Percentiles rank a stretch among this genome's conserved stretches.
phyloP scores from a whole-genome alignment of 345 rosid genomes.

The Dovyalis caffra region DNA sequence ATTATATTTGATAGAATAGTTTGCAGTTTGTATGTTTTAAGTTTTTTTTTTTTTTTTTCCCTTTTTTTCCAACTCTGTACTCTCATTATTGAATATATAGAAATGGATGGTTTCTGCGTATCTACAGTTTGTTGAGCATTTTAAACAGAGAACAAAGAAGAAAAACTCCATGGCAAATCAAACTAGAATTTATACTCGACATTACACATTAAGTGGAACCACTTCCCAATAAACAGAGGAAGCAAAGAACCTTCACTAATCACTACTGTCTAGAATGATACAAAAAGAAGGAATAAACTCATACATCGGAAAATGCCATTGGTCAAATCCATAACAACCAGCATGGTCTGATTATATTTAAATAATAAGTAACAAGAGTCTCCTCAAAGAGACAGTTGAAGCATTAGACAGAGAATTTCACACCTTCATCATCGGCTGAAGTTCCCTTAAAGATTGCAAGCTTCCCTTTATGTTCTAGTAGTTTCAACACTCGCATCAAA shows the following conservation, averaged over 20 bases:
- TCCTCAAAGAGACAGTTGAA: neutral
- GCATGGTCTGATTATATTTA: neutral
- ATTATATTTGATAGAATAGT: neutral
- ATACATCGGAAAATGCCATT: neutral
- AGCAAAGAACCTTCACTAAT: no score
- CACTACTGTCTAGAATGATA: no score
- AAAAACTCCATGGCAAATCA: neutral
- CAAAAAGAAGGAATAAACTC: no score
- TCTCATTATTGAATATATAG: neutral
- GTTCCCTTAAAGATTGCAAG: conserved; percentile 90
- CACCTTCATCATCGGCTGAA: conserved; percentile 88
- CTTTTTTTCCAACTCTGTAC: neutral
- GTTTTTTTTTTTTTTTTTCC: neutral
- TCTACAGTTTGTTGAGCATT: neutral
- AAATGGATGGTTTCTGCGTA: neutral
- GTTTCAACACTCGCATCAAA: conserved; percentile 70
- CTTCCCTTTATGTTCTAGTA: conserved; percentile 84
- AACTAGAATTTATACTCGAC: neutral
- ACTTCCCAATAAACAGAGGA: neutral
- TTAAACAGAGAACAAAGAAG: neutral
- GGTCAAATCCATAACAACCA: neutral
- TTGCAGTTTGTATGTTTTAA: no score
- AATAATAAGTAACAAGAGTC: neutral
- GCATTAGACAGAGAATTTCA: conserved; percentile 67
- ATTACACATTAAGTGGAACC: neutral